Conservation (phyloP, 2,329 filamentous ascomycete genomes). For the Paraphoma sp. region DNA sequence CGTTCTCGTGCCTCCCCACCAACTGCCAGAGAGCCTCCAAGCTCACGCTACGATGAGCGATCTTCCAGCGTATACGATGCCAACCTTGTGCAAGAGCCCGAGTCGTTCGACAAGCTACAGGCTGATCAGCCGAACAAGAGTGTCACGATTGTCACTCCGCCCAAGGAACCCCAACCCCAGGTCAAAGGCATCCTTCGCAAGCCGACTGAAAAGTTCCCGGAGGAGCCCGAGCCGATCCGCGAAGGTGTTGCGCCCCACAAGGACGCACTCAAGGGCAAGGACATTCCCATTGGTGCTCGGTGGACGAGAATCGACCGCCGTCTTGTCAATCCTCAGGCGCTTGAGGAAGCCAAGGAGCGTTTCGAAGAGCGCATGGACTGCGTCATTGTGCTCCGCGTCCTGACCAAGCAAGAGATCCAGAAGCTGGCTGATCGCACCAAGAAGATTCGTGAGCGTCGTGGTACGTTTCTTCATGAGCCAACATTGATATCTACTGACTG, state of each 20-base stretch:
- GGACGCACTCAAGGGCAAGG: conserved; percentile 74
- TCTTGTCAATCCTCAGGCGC: conserved; percentile 86
- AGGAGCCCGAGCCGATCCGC: conserved; percentile 80
- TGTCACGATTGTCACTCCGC: conserved; percentile 73
- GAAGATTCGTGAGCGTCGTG: conserved; percentile 68
- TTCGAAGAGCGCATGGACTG: conserved; percentile 93
- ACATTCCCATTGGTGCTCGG: conserved; percentile 75
- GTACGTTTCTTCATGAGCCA: conserved; percentile 11
- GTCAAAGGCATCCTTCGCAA: conserved; percentile 82
- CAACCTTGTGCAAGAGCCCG: conserved; percentile 44
- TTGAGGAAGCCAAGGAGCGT: conserved; percentile 85
- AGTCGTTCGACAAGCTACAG: conserved; percentile 28
- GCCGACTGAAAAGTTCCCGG: conserved; percentile 83
- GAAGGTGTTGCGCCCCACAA: conserved; percentile 95
- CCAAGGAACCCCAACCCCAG: conserved; percentile 69
- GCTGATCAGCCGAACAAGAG: conserved; percentile 36
- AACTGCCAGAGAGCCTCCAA: conserved; percentile 20
- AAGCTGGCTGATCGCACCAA: conserved; percentile 82
- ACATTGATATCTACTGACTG: conserved; percentile 18
- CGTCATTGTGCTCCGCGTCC: conserved; percentile 87
- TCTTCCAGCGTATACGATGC: conserved; percentile 35
- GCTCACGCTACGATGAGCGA: conserved; percentile 38
- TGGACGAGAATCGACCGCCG: conserved; percentile 94
- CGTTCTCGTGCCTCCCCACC: conserved; percentile 33
- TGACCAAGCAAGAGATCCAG: conserved; percentile 89